A percentile compares a stretch with the other conserved stretches of the same genome.
Conservation (phyloP, 352 stramenopile genomes). For the Thraustochytrium sp. region DNA sequence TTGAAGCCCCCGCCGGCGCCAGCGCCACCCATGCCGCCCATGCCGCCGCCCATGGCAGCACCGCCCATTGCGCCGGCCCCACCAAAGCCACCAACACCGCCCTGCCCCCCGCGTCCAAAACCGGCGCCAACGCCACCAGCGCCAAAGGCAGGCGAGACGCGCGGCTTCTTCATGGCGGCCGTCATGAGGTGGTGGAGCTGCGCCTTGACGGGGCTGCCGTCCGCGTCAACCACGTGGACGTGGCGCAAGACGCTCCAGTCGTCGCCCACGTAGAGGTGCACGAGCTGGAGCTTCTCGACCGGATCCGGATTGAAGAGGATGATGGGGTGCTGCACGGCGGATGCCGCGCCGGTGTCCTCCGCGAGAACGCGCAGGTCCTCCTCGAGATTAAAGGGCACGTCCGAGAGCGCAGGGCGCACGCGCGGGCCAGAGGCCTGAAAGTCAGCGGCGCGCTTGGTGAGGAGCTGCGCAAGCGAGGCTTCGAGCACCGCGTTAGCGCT, state of each 20-base stretch:
- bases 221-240: conserved; percentile 6
- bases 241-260: background rate
- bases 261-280: conserved; percentile 15
- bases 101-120: background rate
- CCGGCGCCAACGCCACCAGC: too few species aligned
- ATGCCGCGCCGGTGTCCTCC: background rate
- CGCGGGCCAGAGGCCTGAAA: background rate
- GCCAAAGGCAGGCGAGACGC: too few species aligned
- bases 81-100: background rate
- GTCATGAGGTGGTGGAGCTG: background rate
- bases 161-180: background rate
- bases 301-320: conserved; percentile 10
- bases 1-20: too few species aligned
- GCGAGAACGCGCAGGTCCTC: background rate
- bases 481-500: background rate
- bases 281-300: background rate
- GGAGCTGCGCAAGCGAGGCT: background rate
- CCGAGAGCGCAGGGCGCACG: background rate
- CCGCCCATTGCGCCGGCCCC: background rate
- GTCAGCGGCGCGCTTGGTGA: conserved; percentile 4
- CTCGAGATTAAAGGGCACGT: conserved; percentile 21
- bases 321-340: conserved; percentile 3
- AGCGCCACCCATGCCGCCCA: background rate
- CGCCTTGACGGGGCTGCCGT: background rate
- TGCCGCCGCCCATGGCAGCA: background rate